Conservation (phyloP, 2,329 filamentous ascomycete genomes). For the Aspergillus awamori region DNA sequence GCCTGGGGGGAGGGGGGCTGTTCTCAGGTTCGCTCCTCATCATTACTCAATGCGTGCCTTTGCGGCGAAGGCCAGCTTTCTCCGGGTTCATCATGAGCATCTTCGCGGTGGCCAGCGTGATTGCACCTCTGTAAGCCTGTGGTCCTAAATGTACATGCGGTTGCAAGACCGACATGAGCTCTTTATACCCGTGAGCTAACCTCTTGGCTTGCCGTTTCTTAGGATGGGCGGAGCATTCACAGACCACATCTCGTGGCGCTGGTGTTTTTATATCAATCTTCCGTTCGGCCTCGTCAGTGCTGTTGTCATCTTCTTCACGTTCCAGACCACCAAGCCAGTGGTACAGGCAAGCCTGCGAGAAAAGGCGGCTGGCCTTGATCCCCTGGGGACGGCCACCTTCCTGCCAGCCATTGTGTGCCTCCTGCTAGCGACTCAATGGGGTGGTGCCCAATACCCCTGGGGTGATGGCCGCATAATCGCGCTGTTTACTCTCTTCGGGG, state of each 20-base stretch:
- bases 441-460: slow-evolving; percentile 57
- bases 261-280: slow-evolving; percentile 46
- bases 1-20: slow-evolving; percentile 34
- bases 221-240: slow-evolving; percentile 40
- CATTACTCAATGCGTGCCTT: slow-evolving; percentile 35
- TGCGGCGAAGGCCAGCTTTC: slow-evolving; percentile 35
- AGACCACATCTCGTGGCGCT: slow-evolving; percentile 44
- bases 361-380: slow-evolving; percentile 36
- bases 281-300: not conserved
- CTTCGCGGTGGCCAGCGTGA: slow-evolving; percentile 37
- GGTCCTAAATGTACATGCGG: no score
- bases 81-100: slow-evolving; percentile 35
- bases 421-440: slow-evolving; percentile 61
- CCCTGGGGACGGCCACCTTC: slow-evolving; percentile 52
- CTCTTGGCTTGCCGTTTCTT: no score
- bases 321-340: slow-evolving; percentile 37
- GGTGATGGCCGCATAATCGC: slow-evolving; percentile 53
- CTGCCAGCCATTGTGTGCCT: slow-evolving; percentile 57
- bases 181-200: no score
- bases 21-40: slow-evolving; percentile 38
- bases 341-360: no score
- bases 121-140: slow-evolving; percentile 27
- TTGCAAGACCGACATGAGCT: no score
- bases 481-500: slow-evolving; percentile 53
- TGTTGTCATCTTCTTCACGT: not conserved